Conservation (phyloP, 306 rosid genomes). For the Potentilla sterilis region DNA sequence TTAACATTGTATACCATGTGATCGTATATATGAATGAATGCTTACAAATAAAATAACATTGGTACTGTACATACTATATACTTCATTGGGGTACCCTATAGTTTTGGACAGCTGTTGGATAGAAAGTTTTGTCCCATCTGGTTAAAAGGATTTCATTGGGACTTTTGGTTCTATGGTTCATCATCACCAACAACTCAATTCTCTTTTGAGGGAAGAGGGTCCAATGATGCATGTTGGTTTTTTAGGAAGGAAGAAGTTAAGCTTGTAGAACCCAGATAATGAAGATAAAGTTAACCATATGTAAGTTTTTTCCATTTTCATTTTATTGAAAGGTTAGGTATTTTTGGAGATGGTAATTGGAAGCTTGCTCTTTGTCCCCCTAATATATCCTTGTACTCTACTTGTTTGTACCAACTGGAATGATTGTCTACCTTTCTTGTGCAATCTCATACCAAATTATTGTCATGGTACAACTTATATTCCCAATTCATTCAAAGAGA, state of each 20-base stretch:
- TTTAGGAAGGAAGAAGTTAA: neutral
- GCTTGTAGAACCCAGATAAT: neutral
- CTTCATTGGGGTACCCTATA: slow-evolving; percentile 23
- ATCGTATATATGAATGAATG: neutral
- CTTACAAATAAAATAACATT: neutral
- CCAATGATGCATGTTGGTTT: neutral
- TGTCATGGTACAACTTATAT: neutral
- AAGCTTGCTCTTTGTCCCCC: neutral
- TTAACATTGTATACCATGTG: neutral
- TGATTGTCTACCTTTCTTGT: neutral
- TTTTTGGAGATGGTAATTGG: neutral
- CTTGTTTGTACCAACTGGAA: slow-evolving; percentile 8
- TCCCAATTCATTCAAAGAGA: neutral
- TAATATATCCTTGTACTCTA: neutral
- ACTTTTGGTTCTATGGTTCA: slow-evolving; percentile 27
- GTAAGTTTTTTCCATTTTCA: neutral
- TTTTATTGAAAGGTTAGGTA: neutral
- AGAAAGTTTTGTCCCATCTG: slow-evolving; percentile 56
- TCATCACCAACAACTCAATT: slow-evolving; percentile 32
- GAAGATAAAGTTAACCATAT: neutral
- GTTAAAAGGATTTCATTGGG: slow-evolving; percentile 33
- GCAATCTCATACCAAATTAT: slow-evolving; percentile 14
- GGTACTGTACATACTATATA: neutral
- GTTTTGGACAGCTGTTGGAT: slow-evolving; percentile 54
- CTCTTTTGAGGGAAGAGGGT: slow-evolving; percentile 3